Evolutionary conservation across 352 stramenopile genomes (phyloP).

Genomic region (Aphanomyces cochlioides): DNA sequence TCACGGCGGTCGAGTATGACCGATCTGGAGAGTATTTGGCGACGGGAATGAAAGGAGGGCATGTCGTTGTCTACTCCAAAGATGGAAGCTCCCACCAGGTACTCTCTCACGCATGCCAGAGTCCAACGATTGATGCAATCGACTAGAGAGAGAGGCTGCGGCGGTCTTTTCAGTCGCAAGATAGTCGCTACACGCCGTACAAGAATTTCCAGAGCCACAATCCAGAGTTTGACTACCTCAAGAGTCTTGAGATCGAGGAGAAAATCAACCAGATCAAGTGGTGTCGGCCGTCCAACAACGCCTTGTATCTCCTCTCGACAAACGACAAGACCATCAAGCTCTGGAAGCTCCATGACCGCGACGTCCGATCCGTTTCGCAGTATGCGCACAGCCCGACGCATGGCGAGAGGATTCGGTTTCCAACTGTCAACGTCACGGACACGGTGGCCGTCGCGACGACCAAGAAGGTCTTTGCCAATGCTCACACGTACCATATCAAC

Average conservation of each 20-base stretch:
- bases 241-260: conserved; percentile 96
- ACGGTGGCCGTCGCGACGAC: conserved; percentile 68
- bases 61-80: conserved; percentile 87
- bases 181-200: conserved; percentile 63
- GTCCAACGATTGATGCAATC: not conserved
- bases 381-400: conserved; percentile 46
- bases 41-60: conserved; percentile 91
- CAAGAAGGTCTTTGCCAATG: conserved; percentile 89
- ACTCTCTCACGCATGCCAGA: not conserved
- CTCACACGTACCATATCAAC: conserved; percentile 97
- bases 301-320: conserved; percentile 91
- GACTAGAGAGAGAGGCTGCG: conserved; percentile 15
- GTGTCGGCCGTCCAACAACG: conserved; percentile 83
- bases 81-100: conserved; percentile 34
- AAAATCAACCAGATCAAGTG: conserved; percentile 98
- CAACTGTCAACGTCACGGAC: conserved; percentile 11
- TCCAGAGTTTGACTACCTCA: conserved; percentile 97
- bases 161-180: conserved; percentile 20
- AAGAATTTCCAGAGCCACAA: conserved; percentile 96
- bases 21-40: conserved; percentile 87
- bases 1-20: conserved; percentile 94
- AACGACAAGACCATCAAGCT: conserved; percentile 99
- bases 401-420: conserved; percentile 16
- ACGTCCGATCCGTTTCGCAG: conserved; percentile 68
- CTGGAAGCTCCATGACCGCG: conserved; percentile 89